Percentiles rank a stretch among this genome's conserved stretches.
Conservation (phyloP, 75 land plant genomes). For the Larix kaempferi region DNA sequence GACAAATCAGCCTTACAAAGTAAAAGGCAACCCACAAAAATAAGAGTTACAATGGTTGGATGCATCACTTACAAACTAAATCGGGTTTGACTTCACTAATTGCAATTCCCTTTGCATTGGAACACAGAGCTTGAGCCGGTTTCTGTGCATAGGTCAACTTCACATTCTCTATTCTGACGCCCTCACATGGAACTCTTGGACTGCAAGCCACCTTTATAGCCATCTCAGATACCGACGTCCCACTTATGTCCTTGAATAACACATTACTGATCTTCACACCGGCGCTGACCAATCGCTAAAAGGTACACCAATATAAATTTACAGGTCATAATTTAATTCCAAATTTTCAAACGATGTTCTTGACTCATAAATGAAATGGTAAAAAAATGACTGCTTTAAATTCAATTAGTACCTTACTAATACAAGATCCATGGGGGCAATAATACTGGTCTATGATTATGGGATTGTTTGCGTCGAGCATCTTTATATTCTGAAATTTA, state of each 20-base stretch:
- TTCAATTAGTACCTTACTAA: too few relatives aligned
- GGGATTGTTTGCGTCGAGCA: neutral
- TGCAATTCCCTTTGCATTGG: slow-evolving; percentile 12
- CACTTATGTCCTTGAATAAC: slow-evolving; percentile 47
- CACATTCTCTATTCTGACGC: slow-evolving; percentile 31
- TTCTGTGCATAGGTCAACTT: slow-evolving; percentile 18
- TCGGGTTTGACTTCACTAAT: too few relatives aligned
- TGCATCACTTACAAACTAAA: too few relatives aligned
- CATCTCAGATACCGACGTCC: slow-evolving; percentile 38
- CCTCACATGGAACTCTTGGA: slow-evolving; percentile 41
- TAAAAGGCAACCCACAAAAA: too few relatives aligned
- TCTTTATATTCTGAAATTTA: slow-evolving; percentile 7
- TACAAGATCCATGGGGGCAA: neutral
- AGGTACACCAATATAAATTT: too few relatives aligned
- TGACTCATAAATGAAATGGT: too few relatives aligned
- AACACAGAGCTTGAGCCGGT: slow-evolving; percentile 20
- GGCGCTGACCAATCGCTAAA: too few relatives aligned
- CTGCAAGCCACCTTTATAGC: slow-evolving; percentile 62
- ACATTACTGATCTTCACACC: slow-evolving; percentile 49
- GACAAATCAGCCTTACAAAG: too few relatives aligned
- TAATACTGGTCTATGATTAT: slow-evolving; percentile 16
- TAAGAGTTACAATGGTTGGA: too few relatives aligned
- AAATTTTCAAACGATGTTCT: too few relatives aligned
- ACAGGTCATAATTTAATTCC: too few relatives aligned
- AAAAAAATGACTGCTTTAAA: too few relatives aligned